These are phyloP conservation scores for Epichloe baconii DNA, from an alignment of 2,329 filamentous ascomycete species.

Conservation along the genomic window DNA sequence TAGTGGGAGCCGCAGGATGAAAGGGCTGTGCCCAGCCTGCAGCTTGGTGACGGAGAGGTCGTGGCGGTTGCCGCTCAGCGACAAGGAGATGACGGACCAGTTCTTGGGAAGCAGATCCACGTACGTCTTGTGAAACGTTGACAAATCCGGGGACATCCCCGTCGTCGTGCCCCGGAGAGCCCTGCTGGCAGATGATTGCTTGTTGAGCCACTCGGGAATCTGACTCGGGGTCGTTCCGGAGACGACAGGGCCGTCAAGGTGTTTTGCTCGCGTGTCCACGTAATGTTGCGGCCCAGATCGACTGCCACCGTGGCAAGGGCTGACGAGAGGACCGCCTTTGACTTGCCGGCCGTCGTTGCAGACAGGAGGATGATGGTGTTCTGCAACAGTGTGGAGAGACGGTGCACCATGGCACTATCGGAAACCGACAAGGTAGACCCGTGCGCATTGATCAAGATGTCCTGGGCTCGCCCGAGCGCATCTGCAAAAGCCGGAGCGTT, in stretches of 20 bases:
- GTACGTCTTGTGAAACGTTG: constrained; percentile 63
- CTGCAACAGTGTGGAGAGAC: constrained; percentile 49
- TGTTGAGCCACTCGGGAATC: constrained; percentile 19
- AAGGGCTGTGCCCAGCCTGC: constrained; percentile 60
- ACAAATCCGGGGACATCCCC: constrained; percentile 37
- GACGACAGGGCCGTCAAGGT: constrained; percentile 19
- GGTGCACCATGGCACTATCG: constrained; percentile 48
- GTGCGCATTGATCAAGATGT: constrained; percentile 52
- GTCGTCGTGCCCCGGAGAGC: constrained; percentile 17
- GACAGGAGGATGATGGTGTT: constrained; percentile 54
- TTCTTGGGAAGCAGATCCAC: constrained; percentile 69
- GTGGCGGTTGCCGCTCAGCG: constrained; percentile 65
- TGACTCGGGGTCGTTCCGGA: constrained; percentile 8
- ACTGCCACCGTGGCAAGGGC: constrained; percentile 49
- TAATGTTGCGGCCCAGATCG: constrained; percentile 58
- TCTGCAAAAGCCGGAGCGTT: constrained; percentile 36
- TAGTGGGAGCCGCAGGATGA: constrained; percentile 76
- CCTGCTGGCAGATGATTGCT: not conserved
- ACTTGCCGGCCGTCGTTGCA: constrained; percentile 38
- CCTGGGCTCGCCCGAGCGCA: constrained; percentile 51
- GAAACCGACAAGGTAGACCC: constrained; percentile 37
- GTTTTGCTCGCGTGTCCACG: constrained; percentile 51
- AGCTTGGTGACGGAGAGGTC: constrained; percentile 87
- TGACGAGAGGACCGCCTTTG: constrained; percentile 34
- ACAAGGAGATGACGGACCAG: constrained; percentile 81